Conservation (phyloP, 768 basidiomycete species). For the Epithele typhae region DNA sequence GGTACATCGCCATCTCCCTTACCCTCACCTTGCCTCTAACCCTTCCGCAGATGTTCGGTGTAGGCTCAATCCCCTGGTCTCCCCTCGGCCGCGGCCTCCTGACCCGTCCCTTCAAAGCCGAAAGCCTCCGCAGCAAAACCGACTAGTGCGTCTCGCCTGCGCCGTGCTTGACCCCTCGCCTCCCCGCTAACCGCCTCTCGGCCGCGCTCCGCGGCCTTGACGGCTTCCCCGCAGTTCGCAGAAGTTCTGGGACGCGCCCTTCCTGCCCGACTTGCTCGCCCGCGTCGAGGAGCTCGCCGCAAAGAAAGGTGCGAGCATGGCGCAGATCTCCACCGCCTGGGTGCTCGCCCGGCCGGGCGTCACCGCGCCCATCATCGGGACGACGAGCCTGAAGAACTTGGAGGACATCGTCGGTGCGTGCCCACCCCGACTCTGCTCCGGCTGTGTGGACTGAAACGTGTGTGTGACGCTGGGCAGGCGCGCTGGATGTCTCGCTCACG, state of each 20-base stretch:
- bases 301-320: conserved; percentile 36
- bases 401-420: conserved; percentile 27
- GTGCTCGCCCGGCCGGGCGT: conserved; percentile 25
- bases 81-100: conserved; percentile 33
- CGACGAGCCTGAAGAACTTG: conserved; percentile 32
- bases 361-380: conserved; percentile 40
- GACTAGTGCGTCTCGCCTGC: conserved; percentile 20
- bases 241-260: conserved; percentile 9
- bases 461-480: no score
- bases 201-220: neutral
- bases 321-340: conserved; percentile 37
- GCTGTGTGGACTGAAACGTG: no score
- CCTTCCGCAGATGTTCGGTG: conserved; percentile 26
- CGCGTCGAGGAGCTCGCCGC: conserved; percentile 39
- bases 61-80: conserved; percentile 37
- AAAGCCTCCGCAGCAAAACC: conserved; percentile 20
- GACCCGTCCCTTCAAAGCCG: conserved; percentile 22
- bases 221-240: neutral
- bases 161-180: no score
- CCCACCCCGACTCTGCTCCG: no score
- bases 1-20: conserved; percentile 11
- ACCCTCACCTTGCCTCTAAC: no score
- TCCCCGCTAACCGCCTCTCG: neutral
- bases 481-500: conserved; percentile 1
- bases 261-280: conserved; percentile 4